Percentiles rank a stretch among this genome's conserved stretches.
Evolutionary conservation across 2,329 filamentous ascomycete species (phyloP).

Genomic region (Aspergillus sp.): DNA sequence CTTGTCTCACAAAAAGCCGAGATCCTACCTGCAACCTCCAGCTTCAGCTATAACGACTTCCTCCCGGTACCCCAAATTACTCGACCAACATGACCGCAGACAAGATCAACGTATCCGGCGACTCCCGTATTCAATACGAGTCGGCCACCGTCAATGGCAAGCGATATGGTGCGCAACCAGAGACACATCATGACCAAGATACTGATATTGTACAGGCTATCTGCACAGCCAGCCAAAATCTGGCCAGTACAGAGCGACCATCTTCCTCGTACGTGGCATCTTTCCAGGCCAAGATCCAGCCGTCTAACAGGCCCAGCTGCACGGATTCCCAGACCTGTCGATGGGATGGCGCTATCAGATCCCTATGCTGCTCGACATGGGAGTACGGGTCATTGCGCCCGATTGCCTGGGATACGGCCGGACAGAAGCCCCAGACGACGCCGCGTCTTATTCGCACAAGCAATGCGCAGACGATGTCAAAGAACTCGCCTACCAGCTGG

Average conservation of each 20-base stretch:
- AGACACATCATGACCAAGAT: too few species aligned
- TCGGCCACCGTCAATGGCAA: constrained; percentile 56
- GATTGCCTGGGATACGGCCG: constrained; percentile 81
- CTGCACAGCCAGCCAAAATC: constrained; percentile 41
- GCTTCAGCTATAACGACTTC: background rate
- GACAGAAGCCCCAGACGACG: constrained; percentile 56
- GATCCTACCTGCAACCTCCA: constrained; percentile 1
- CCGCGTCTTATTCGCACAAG: constrained; percentile 60
- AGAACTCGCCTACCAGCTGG: constrained; percentile 54
- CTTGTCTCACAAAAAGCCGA: too few species aligned
- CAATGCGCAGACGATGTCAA: constrained; percentile 65
- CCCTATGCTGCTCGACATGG: constrained; percentile 60
- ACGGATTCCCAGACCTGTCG: constrained; percentile 75
- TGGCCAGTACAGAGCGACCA: constrained; percentile 39
- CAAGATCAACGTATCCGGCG: constrained; percentile 54
- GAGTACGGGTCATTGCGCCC: constrained; percentile 69
- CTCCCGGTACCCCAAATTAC: too few species aligned
- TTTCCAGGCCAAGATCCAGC: background rate
- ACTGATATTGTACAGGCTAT: too few species aligned
- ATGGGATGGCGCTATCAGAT: constrained; percentile 89
- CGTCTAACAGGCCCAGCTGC: constrained; percentile 18
- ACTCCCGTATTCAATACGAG: constrained; percentile 57
- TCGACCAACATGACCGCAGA: constrained; percentile 51
- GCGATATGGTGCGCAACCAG: constrained; percentile 51
- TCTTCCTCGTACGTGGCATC: constrained; percentile 42